Evolutionary conservation across 441 rosid genomes (phyloP).

Genomic region (Macaranga tanarius): DNA sequence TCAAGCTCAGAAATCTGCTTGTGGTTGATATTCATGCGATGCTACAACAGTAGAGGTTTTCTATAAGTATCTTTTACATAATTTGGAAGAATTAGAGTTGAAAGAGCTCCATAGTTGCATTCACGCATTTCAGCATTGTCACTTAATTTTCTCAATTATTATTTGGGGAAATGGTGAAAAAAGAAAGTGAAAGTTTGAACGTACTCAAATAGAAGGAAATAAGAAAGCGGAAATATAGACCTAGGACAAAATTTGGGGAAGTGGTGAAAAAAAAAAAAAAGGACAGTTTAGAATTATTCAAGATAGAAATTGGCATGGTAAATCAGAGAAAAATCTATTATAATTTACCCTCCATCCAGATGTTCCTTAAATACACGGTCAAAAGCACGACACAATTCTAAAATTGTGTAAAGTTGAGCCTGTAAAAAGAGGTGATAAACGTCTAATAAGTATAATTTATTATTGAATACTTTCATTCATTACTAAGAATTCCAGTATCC

Average conservation of each 20-base stretch:
- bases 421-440: slow-evolving; percentile 31
- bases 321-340: slow-evolving; percentile 16
- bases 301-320: slow-evolving; percentile 5
- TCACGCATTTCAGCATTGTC: slow-evolving; percentile 4
- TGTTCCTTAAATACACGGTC: slow-evolving; percentile 98
- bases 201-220: background rate
- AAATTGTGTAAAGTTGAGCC: slow-evolving; percentile 95
- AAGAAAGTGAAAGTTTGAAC: background rate
- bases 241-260: background rate
- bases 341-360: slow-evolving; percentile 93
- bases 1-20: background rate
- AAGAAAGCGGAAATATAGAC: background rate
- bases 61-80: background rate
- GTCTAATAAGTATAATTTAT: slow-evolving; percentile 21
- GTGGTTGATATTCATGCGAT: background rate
- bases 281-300: slow-evolving; percentile 16
- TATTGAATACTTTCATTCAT: slow-evolving; percentile 18
- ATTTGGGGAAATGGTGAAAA: too few species aligned
- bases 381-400: slow-evolving; percentile 95
- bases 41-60: background rate
- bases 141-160: background rate
- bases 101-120: background rate
- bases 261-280: background rate
- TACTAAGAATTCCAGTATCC: slow-evolving; percentile 12
- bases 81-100: background rate